These are phyloP conservation scores for Calonectria honghensis DNA, from an alignment of 2,329 filamentous ascomycete species.

Conservation along the genomic window DNA sequence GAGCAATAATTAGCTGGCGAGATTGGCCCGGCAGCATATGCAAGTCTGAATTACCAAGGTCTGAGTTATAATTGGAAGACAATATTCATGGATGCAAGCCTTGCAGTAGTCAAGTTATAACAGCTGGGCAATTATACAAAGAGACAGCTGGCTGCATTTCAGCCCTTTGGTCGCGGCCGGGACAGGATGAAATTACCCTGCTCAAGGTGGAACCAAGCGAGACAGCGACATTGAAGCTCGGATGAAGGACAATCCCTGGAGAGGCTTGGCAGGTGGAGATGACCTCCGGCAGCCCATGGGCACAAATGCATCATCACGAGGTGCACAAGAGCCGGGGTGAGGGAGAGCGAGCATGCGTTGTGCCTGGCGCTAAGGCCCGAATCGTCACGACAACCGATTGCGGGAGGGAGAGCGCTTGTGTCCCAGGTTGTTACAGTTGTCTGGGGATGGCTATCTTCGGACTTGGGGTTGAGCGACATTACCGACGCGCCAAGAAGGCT, in stretches of 20 bases:
- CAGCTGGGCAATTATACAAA: slow-evolving; percentile 17
- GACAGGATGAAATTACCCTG: slow-evolving; percentile 48
- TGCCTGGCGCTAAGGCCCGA: slow-evolving; percentile 21
- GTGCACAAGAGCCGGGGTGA: slow-evolving; percentile 22
- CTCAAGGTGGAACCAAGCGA: slow-evolving; percentile 48
- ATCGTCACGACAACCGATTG: slow-evolving; percentile 53
- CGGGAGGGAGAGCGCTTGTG: slow-evolving; percentile 14
- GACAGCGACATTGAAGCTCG: slow-evolving; percentile 44
- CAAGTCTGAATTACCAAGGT: slow-evolving; percentile 34
- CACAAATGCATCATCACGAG: slow-evolving; percentile 37
- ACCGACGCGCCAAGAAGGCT: slow-evolving; percentile 47
- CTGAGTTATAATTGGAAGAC: slow-evolving; percentile 32
- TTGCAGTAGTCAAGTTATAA: slow-evolving; percentile 22
- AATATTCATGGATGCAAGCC: slow-evolving; percentile 44
- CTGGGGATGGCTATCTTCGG: slow-evolving; percentile 38
- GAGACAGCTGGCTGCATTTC: slow-evolving; percentile 33
- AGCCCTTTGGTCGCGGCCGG: slow-evolving; percentile 42
- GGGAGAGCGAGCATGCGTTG: neutral
- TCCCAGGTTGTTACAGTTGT: neutral
- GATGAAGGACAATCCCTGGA: slow-evolving; percentile 52
- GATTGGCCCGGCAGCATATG: slow-evolving; percentile 44
- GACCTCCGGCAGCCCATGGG: slow-evolving; percentile 31
- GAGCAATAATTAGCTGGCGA: slow-evolving; percentile 39
- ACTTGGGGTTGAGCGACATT: slow-evolving; percentile 46
- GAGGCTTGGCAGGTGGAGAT: slow-evolving; percentile 51